Conservation (phyloP, 345 rosid species). For the Eucalyptus marginata region DNA sequence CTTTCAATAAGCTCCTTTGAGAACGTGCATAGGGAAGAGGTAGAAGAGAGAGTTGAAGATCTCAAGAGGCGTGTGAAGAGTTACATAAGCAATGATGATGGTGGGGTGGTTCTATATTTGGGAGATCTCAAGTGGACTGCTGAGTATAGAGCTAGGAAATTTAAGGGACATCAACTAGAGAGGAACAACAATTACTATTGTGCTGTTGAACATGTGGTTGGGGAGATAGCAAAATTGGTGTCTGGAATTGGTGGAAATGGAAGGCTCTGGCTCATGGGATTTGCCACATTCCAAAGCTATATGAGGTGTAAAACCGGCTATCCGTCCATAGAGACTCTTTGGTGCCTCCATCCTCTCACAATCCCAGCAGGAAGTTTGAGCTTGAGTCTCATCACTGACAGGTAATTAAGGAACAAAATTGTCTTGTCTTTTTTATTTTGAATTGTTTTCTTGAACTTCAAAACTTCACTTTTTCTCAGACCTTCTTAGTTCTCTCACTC, state of each 20-base stretch:
- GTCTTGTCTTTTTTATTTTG: background rate
- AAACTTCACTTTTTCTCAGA: background rate
- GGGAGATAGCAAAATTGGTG: constrained; percentile 61
- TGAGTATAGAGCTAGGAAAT: constrained; percentile 31
- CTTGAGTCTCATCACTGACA: constrained; percentile 62
- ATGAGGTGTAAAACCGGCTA: constrained; percentile 60
- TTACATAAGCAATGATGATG: background rate
- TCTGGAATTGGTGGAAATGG: constrained; percentile 35
- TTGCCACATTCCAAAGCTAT: constrained; percentile 78
- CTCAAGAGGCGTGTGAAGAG: constrained; percentile 29
- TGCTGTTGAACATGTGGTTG: constrained; percentile 58
- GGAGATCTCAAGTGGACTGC: constrained; percentile 74
- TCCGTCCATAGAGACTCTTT: constrained; percentile 55
- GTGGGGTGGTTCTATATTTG: constrained; percentile 49
- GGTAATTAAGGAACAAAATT: constrained; percentile 22
- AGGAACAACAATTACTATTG: constrained; percentile 11
- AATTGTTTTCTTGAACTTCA: background rate
- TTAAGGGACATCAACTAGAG: constrained; percentile 1
- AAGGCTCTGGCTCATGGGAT: constrained; percentile 69
- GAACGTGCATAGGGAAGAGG: constrained; percentile 34
- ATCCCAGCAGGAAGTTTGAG: constrained; percentile 72
- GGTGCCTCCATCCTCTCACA: constrained; percentile 62
- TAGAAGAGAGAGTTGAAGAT: constrained; percentile 50
- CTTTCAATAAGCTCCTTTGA: constrained; percentile 39
- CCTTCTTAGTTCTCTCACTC: background rate